Conservation (phyloP, 148 eudicot species). For the Amaranthus cruentus region DNA sequence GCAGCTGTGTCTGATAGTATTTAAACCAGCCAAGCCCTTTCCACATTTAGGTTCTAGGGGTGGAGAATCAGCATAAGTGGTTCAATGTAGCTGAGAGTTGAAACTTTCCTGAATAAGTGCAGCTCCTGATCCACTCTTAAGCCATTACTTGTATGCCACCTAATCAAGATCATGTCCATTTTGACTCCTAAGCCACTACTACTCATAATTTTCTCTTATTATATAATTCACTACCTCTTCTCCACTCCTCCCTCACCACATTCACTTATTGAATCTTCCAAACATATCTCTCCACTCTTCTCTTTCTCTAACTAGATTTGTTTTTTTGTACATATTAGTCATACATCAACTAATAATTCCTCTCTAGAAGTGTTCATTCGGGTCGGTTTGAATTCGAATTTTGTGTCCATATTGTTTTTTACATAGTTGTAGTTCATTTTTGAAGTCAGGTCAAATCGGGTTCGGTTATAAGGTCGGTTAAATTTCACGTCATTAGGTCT, state of each 20-base stretch:
- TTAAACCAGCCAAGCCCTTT: too few species aligned
- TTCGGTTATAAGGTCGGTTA: too few species aligned
- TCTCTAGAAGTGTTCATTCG: too few species aligned
- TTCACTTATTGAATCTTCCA: conserved; percentile 17
- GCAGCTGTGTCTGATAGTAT: too few species aligned
- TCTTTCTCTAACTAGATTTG: not conserved
- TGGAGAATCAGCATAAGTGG: too few species aligned
- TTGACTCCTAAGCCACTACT: conserved; percentile 30
- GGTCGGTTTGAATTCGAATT: not conserved
- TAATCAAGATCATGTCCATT: conserved; percentile 12
- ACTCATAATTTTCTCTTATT: conserved; percentile 6
- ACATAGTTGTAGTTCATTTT: not conserved
- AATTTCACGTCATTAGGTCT: too few species aligned
- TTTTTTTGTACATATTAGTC: not conserved
- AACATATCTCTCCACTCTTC: conserved; percentile 1
- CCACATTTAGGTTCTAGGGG: too few species aligned
- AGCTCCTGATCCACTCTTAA: too few species aligned
- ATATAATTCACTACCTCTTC: conserved; percentile 19
- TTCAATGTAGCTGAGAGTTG: too few species aligned
- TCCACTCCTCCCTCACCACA: conserved; percentile 27
- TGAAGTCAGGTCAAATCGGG: too few species aligned
- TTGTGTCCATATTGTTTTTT: not conserved
- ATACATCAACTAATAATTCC: not conserved
- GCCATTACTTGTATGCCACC: too few species aligned
- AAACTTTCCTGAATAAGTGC: too few species aligned